Base-by-base conservation (phyloP, 2,329 filamentous ascomycete genomes). In the Dactylonectria estremocensis region DNA sequence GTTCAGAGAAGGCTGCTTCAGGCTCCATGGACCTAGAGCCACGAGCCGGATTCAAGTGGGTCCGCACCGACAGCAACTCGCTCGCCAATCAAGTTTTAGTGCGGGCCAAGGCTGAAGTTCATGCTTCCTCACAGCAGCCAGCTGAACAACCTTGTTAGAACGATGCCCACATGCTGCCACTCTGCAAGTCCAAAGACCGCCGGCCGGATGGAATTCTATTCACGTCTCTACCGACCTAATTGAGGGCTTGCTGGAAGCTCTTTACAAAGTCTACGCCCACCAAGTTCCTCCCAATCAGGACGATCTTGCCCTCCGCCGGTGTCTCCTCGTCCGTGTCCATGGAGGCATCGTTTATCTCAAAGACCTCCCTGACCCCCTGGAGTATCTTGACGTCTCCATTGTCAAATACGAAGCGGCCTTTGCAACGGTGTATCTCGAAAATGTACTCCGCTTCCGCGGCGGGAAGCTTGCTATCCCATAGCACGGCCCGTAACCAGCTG, bases 291-390 rank as follows among this genome's bases (percentile, higher is more conserved):
- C 90, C 90, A 77, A 92, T 92, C 52, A 92, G 74, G 10, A 92
- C 87, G 55, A 92, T 81, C 77, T 92, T 92, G 22, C 90, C 87
- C 43, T 79, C 72, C 28, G 72, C 71, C 11, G 77, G 67, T 13
- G 69, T 75, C 2, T 78, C 77, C 10, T 75, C 72, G 10, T 77
- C 79, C 11, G 79, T 73, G 5, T 77, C 79, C 10, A 79, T 73
- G 5, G 83, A 81, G 8, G 82, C 83, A 72, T 97, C 94, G 24
- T 94, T 89, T 24, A 98, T 92, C 76, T 99, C 96, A 79, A 98
- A 99, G 16, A 98, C 88, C 74, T 98, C 95, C 60, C 95, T 86
- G 1, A 99, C 96, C 2, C 95, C 96, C 80, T 99, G 96, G 8
- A 98, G 86, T 70, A 98, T 89, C 78, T 94, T 93, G 49, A 90